Percentiles rank a stretch among this genome's conserved stretches.
phyloP scores from a whole-genome alignment of 225 moss, liverwort and hornwort genomes.

The Physcomitrellopsis africana region DNA sequence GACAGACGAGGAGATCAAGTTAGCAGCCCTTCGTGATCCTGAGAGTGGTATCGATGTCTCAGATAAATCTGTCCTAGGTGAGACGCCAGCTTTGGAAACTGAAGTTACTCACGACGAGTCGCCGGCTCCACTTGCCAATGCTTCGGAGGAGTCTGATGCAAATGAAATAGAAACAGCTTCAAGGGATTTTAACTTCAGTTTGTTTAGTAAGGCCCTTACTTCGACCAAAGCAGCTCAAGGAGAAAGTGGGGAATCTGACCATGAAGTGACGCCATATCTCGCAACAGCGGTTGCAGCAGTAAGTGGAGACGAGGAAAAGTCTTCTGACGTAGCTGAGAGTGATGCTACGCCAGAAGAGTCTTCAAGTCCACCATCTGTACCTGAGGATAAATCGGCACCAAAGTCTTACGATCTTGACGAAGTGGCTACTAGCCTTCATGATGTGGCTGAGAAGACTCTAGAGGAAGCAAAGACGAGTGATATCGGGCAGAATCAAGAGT shows the following conservation, averaged over 20 bases:
- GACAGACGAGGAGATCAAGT: conserved; percentile 27
- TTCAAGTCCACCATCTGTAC: conserved; percentile 41
- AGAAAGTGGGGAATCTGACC: conserved; percentile 15
- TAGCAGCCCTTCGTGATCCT: conserved; percentile 15
- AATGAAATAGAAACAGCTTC: conserved; percentile 9
- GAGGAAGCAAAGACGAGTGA: conserved; percentile 28
- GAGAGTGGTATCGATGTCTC: background rate
- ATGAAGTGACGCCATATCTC: conserved; percentile 25
- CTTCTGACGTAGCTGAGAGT: conserved; percentile 28
- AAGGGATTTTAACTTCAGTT: conserved; percentile 31
- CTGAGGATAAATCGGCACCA: conserved; percentile 26
- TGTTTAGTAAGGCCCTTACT: conserved; percentile 15
- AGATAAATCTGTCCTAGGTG: conserved; percentile 5
- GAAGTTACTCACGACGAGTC: background rate
- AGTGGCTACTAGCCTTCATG: conserved; percentile 46
- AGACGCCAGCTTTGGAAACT: conserved; percentile 1
- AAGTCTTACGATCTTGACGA: conserved; percentile 43
- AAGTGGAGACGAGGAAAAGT: conserved; percentile 23
- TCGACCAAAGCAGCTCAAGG: conserved; percentile 8
- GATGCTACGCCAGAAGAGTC: conserved; percentile 27
- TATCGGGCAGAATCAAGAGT: conserved; percentile 16
- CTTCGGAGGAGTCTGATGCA: background rate
- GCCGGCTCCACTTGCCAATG: background rate
- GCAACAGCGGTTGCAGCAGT: conserved; percentile 4
- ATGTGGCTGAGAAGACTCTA: conserved; percentile 44